Conservation (phyloP, 257 asterid species). For the Perilla frutescens region DNA sequence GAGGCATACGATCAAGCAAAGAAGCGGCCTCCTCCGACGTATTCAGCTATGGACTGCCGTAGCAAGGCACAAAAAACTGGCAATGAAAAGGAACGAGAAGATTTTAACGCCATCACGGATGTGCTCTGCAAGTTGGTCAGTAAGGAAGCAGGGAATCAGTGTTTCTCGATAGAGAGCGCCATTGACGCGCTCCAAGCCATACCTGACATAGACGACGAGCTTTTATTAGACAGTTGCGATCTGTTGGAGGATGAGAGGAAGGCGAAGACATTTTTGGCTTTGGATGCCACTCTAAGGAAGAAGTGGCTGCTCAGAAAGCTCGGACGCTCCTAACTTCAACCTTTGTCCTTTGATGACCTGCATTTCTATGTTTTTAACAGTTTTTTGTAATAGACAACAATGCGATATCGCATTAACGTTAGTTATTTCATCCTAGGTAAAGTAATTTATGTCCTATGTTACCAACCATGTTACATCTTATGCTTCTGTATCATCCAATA, state of each 20-base stretch:
- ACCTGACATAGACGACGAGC: conserved; percentile 47
- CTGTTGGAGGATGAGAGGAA: conserved; percentile 52
- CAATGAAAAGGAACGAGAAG: background rate
- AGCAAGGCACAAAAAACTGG: conserved; percentile 38
- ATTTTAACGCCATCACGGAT: background rate
- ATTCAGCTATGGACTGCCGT: conserved; percentile 21
- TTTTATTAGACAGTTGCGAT: conserved; percentile 54
- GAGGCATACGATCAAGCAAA: conserved; percentile 29
- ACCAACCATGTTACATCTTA: too few species aligned
- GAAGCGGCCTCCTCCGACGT: conserved; percentile 28
- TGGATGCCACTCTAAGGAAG: conserved; percentile 47
- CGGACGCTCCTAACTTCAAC: conserved; percentile 24
- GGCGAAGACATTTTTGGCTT: conserved; percentile 55
- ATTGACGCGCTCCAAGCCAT: conserved; percentile 50
- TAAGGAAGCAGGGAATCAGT: conserved; percentile 27
- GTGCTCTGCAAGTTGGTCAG: conserved; percentile 13
- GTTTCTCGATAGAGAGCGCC: conserved; percentile 38
- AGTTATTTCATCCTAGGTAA: too few species aligned
- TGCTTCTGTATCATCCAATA: too few species aligned
- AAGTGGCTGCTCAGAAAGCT: conserved; percentile 57
- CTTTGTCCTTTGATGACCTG: background rate
- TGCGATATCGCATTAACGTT: too few species aligned
- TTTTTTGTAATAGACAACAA: too few species aligned
- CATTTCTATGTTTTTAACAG: too few species aligned
- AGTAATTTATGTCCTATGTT: too few species aligned